Evolutionary conservation across 768 basidiomycete genomes (phyloP), one percentile per base, ranked within the genome.

Genomic region (Hebeloma cylindrosporum): DNA sequence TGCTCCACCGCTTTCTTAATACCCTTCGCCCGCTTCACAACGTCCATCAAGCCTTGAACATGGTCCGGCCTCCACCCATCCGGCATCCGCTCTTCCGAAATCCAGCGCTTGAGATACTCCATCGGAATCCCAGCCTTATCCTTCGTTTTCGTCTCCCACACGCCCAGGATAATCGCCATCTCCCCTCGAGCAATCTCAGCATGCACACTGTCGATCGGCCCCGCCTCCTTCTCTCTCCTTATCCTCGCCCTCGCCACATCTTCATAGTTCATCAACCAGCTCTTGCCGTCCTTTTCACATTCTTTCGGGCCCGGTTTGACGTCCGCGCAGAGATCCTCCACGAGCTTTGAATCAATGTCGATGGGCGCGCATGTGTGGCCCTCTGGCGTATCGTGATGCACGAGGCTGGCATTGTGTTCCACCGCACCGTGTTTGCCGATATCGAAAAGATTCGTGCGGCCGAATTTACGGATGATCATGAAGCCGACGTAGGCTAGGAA

Each of bases 111-210:
- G 18, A 82, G 54, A 60, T 73, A 71, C 25, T 75, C 69, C 26
- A 73, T 56, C 0, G 74, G 72, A 4, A 77, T 56, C 0, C 79
- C 79, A 0, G 65, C 57, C 25, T 67, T 70, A 2, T 42, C 56
- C 4, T 63, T 64, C 7, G 64, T 64, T n/a, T 59, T 64, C 28
- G 53, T 58, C 49, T 72, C 72, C 69, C 77, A 79, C 5, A 85
- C 68, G 1, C 79, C 80, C 10, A 83, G 64, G 6, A 83, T 76
- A 39, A 85, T 76, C 0, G 75, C 79, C 71, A 85, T 80, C 62
- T 86, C 83, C 13, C 82, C 83, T 3, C 82, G 72, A 2, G 83
- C 83, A 42, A 85, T 74, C 62, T 82, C 80, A 2, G 73, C 71
- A 48, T 80, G 79, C 3, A 79, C 29, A 3, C 54, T 40, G 38